phyloP scores from a whole-genome alignment of 2,329 filamentous ascomycete species.

The Penicillium sp. region DNA sequence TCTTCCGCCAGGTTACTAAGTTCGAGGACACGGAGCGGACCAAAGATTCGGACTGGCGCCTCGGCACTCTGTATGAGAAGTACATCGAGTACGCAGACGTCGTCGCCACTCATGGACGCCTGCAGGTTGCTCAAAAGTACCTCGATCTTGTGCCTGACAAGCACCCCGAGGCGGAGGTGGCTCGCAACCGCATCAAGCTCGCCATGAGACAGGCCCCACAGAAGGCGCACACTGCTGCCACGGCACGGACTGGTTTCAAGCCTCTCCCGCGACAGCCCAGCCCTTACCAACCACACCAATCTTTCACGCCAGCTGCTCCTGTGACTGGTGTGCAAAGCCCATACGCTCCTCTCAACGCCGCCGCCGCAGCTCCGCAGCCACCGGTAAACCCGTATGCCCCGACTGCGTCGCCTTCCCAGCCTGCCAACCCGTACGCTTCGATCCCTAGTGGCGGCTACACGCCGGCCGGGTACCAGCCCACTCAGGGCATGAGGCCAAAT shows the following conservation, averaged over 20 bases:
- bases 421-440: constrained; percentile 33
- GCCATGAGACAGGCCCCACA: constrained; percentile 66
- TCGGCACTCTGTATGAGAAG: constrained; percentile 83
- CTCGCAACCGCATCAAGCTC: constrained; percentile 77
- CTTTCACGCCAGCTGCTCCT: constrained; percentile 30
- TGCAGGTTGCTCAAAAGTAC: constrained; percentile 85
- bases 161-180: constrained; percentile 83
- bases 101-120: constrained; percentile 81
- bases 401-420: constrained; percentile 14
- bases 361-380: constrained; percentile 16
- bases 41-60: constrained; percentile 79
- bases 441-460: constrained; percentile 33
- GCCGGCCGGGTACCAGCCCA: constrained; percentile 57
- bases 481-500: constrained; percentile 33
- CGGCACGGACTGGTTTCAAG: constrained; percentile 45
- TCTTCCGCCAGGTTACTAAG: constrained; percentile 91
- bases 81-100: constrained; percentile 98
- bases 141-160: constrained; percentile 77
- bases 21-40: constrained; percentile 76
- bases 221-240: constrained; percentile 40
- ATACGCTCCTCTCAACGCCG: constrained; percentile 17
- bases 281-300: constrained; percentile 30
- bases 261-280: constrained; percentile 38
- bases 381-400: constrained; percentile 19
- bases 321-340: constrained; percentile 28